Percentiles rank a stretch among this genome's conserved stretches.
These are phyloP conservation scores for Fomitopsis palustris DNA, from an alignment of 1,284 basidiomycete species.

Conservation along the genomic window DNA sequence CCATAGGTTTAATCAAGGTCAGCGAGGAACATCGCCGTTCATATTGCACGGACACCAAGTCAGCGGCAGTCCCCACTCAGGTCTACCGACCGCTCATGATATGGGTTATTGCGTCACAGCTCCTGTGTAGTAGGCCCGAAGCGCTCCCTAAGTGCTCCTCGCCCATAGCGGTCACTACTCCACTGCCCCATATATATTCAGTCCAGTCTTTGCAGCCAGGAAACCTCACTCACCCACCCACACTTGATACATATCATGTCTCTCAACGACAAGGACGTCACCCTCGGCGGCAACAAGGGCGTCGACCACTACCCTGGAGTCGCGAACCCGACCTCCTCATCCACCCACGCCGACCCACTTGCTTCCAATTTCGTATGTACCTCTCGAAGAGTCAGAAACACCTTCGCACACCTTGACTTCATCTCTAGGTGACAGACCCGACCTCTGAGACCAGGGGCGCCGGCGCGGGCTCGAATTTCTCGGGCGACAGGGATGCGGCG, in stretches of 20 bases:
- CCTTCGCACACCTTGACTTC: neutral
- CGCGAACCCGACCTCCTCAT: slow-evolving; percentile 41
- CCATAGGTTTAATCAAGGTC: too few species aligned
- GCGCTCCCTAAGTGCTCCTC: neutral
- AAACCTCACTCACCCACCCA: neutral
- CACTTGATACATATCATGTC: slow-evolving; percentile 18
- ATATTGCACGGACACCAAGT: too few species aligned
- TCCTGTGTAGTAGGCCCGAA: neutral
- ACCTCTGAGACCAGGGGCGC: slow-evolving; percentile 36
- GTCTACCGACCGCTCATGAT: too few species aligned
- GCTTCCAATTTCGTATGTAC: slow-evolving; percentile 40
- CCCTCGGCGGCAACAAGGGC: slow-evolving; percentile 29
- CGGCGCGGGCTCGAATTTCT: slow-evolving; percentile 38
- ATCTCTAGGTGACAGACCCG: slow-evolving; percentile 37
- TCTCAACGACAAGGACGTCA: slow-evolving; percentile 32
- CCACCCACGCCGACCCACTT: slow-evolving; percentile 35
- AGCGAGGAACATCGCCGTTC: too few species aligned
- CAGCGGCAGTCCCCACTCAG: too few species aligned
- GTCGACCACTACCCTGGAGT: slow-evolving; percentile 40
- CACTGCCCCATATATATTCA: neutral
- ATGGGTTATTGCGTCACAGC: neutral
- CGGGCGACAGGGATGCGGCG: slow-evolving; percentile 33
- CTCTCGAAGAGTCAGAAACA: neutral
- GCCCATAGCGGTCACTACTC: neutral
- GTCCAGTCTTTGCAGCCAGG: too few species aligned